Base-by-base conservation (phyloP, 805 yeast genomes). In the Pichia insulana region DNA sequence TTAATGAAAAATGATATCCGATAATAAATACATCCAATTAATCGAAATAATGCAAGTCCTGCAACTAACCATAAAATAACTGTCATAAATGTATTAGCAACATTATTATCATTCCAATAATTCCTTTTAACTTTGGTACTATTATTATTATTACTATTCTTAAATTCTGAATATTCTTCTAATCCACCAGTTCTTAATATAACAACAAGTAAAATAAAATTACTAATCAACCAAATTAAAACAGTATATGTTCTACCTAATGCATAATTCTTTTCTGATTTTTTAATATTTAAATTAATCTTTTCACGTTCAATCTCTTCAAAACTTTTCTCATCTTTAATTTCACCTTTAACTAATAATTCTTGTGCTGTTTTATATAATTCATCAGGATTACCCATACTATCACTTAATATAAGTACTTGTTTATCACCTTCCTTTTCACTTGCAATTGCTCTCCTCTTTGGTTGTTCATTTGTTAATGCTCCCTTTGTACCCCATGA, bases 401-500 rank as follows among this genome's bases (percentile, higher is more conserved):
- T 59, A 34, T 56, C 62, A 7, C 63, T 58, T 26, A 55, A 41
- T 18, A 58, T 26, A 36, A 54, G 52, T 26, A 51, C 50, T 27
- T 43, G 38, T 36, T 57, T 64, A 5, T 41, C 32, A 12, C 26
- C 31, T 12, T 37, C 37, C 15, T 16, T 20, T 17, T 32, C 26
- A 4, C 31, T 39, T 1, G 45, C 48, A 10, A n/a, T 28, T 28
- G 60, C 59, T 43, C 95, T 95, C 52, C 88, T 72, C 58, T 71
- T 89, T 59, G 68, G 72, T 55, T 68, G 76, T 55, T 70, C 83
- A 2, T 39, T 44, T 58, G 77, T 74, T 4, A 76, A 70, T 30
- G 83, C 83, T 41, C 95, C 95, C 59, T 90, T 86, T 3, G 96
- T 90, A 62, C 97, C 97, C 97, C 97, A 89, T 5, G 96, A 84